A percentile compares a stretch with the other conserved stretches of the same genome.
Conservation (phyloP, 768 basidiomycete genomes). For the Kwoniella dendrophila region DNA sequence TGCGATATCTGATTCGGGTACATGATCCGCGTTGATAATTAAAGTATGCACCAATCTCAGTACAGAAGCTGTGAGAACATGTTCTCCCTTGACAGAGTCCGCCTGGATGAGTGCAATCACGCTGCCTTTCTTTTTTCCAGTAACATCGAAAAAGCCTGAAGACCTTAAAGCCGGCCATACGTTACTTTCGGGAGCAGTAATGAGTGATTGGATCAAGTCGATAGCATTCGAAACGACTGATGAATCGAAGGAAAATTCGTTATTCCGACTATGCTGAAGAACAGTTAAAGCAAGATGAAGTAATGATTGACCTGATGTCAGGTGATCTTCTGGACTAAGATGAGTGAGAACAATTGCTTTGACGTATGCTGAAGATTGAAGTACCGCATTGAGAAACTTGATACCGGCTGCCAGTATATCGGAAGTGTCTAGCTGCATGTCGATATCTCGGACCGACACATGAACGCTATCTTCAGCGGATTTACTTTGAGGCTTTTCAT, state of each 20-base stretch:
- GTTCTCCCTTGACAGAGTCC: constrained; percentile 70
- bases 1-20: constrained; percentile 70
- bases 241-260: constrained; percentile 63
- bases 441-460: constrained; percentile 58
- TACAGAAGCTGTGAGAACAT: constrained; percentile 64
- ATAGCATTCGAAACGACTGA: constrained; percentile 71
- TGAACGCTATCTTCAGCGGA: constrained; percentile 14
- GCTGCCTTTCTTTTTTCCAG: constrained; percentile 30
- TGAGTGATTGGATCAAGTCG: constrained; percentile 75
- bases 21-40: constrained; percentile 72
- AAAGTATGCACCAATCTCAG: constrained; percentile 65
- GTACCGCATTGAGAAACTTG: constrained; percentile 75
- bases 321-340: constrained; percentile 60
- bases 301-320: constrained; percentile 76
- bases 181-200: constrained; percentile 74
- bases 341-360: constrained; percentile 18
- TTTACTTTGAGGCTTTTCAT: background rate
- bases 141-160: constrained; percentile 63
- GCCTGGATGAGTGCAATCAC: constrained; percentile 64
- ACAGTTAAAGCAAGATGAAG: constrained; percentile 61
- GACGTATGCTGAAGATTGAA: constrained; percentile 65
- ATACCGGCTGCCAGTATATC: constrained; percentile 70
- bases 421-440: constrained; percentile 68
- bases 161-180: constrained; percentile 88
- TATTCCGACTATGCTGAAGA: constrained; percentile 50